phyloP scores from a whole-genome alignment of 257 asterid genomes.

The Fraxinus pennsylvanica region DNA sequence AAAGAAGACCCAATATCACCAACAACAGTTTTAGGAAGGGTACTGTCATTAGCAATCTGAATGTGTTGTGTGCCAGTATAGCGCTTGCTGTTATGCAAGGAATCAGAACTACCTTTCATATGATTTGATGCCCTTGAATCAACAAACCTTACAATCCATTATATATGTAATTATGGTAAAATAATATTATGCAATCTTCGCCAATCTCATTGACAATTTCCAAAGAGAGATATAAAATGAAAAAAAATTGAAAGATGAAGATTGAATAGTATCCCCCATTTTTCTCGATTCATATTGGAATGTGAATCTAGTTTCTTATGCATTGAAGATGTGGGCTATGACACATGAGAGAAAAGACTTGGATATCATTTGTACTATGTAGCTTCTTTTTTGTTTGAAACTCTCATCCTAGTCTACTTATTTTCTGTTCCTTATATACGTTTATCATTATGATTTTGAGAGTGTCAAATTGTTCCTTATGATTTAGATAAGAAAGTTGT shows the following conservation, averaged over 20 bases:
- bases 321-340: not conserved
- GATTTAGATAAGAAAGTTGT: slow-evolving; percentile 66
- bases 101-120: too few relatives aligned
- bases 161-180: too few relatives aligned
- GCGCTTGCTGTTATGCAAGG: too few relatives aligned
- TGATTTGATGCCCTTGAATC: too few relatives aligned
- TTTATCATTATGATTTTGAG: slow-evolving; percentile 19
- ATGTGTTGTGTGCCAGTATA: too few relatives aligned
- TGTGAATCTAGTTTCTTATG: slow-evolving; percentile 1
- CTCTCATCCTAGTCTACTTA: not conserved
- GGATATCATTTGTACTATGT: slow-evolving; percentile 10
- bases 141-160: too few relatives aligned
- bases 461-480: slow-evolving; percentile 8
- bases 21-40: too few relatives aligned
- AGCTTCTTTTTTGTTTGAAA: not conserved
- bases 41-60: too few relatives aligned
- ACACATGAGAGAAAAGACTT: not conserved
- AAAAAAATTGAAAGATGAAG: not conserved
- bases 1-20: too few relatives aligned
- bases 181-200: too few relatives aligned
- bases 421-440: slow-evolving; percentile 4
- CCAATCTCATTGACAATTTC: too few relatives aligned
- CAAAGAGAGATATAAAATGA: not conserved
- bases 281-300: not conserved
- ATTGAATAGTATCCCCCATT: not conserved